A percentile compares a stretch with the other conserved stretches of the same genome.
phyloP scores from a whole-genome alignment of 306 rosid genomes.

The Glycine tomentella region DNA sequence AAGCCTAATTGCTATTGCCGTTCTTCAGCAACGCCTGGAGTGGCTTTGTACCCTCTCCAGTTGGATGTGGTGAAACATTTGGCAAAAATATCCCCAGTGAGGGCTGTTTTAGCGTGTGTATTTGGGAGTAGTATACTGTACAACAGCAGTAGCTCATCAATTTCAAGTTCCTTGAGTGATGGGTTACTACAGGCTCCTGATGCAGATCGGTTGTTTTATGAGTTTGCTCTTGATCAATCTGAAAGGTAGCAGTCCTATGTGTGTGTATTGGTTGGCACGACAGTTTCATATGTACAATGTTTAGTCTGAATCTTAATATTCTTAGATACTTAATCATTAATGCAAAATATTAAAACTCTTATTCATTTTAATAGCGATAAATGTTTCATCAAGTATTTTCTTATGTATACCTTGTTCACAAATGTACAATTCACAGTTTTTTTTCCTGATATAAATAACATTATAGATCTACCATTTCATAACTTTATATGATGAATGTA shows the following conservation, averaged over 20 bases:
- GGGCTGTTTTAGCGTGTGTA: conserved; percentile 95
- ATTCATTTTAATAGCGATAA: conserved; percentile 2
- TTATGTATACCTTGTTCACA: conserved; percentile 15
- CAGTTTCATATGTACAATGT: conserved; percentile 13
- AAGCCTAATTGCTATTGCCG: conserved; percentile 80
- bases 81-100: conserved; percentile 95
- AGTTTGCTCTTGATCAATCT: conserved; percentile 98
- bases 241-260: conserved; percentile 70
- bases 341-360: background rate
- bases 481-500: background rate
- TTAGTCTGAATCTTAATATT: conserved; percentile 23
- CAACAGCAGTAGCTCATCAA: conserved; percentile 76
- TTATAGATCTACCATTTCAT: background rate
- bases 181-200: conserved; percentile 80
- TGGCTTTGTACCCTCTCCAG: conserved; percentile 87
- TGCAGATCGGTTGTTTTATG: conserved; percentile 85
- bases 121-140: conserved; percentile 93
- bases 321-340: conserved; percentile 33
- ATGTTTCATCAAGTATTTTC: conserved; percentile 34
- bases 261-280: conserved; percentile 14
- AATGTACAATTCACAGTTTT: background rate
- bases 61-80: conserved; percentile 93
- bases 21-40: conserved; percentile 78
- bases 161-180: conserved; percentile 82
- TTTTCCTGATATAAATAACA: background rate